Base-by-base conservation (phyloP, 106 monocot genomes). In the Apostasia ramifera region DNA sequence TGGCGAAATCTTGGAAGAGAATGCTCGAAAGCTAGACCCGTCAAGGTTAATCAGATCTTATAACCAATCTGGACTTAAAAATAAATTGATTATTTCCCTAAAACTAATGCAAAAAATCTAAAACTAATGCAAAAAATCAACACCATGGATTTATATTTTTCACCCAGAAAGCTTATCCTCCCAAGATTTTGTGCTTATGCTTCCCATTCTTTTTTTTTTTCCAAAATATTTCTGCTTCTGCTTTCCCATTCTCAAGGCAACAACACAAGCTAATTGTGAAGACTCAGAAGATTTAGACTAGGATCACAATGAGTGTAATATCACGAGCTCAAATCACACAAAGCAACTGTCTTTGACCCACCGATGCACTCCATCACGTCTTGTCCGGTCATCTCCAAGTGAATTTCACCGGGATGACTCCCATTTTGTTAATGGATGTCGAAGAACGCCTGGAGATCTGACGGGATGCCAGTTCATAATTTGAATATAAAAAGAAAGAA, bases 261-360 rank as follows among this genome's bases (percentile, higher is more conserved):
- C 51, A 50, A 61, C 61, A 11, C 60, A 71, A 9, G 71, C 38
- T 7, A 71, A 60, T 41, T 71, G 60, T 4, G 61, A 60, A 41
- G 71, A 71, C 47, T 71, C 60, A 2, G 71, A 71, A 40, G 60
- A 39, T 71, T 71, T 38, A 71, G 61, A 26, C 71, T 71, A 6
- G 71, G 71, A 58, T 71, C 71, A 37, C 71, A 71, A 12, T 71
- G 71, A 6, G 71, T 71, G 50, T 71, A 60, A 58, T 71, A 71
- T 40, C 71, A 50, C 1, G 71, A 71, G 71, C 61, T 71, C 61
- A 71, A 47, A 38, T 71, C 71, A 39, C 61, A 59, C 2, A 61
- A 48, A 12, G 71, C 61, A 8, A 71, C 71, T 6, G 61, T 51
- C 10, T 43, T 38, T 9, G 71, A 71, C 13, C 71, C 71, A 8